phyloP scores from a whole-genome alignment of 768 basidiomycete genomes.

The Coprinopsis strossmayeri region DNA sequence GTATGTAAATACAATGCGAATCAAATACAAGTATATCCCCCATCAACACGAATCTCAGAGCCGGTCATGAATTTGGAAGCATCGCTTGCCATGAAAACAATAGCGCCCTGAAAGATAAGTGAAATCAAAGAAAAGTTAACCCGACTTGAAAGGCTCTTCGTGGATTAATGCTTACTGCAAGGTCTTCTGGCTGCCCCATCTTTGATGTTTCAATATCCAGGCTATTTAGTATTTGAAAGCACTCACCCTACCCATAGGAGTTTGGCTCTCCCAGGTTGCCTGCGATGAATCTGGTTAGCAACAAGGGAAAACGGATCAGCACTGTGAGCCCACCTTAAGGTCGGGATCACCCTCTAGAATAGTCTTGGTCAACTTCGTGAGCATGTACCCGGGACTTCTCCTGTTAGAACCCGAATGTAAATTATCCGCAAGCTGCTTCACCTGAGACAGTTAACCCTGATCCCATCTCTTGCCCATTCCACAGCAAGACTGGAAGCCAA shows the following conservation, averaged over 20 bases:
- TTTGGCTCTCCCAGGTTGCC: slow-evolving; percentile 80
- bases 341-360: slow-evolving; percentile 71
- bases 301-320: not conserved
- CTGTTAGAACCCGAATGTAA: not conserved
- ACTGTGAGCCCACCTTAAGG: slow-evolving; percentile 49
- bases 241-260: slow-evolving; percentile 80
- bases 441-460: slow-evolving; percentile 83
- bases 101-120: slow-evolving; percentile 52
- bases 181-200: slow-evolving; percentile 92
- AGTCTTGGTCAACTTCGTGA: slow-evolving; percentile 82
- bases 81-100: slow-evolving; percentile 88
- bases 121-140: slow-evolving; percentile 9
- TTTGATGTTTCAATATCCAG: slow-evolving; percentile 19
- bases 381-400: slow-evolving; percentile 85
- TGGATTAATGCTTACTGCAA: slow-evolving; percentile 49
- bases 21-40: slow-evolving; percentile 76
- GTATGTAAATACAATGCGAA: no score
- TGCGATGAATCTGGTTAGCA: slow-evolving; percentile 19
- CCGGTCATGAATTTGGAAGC: slow-evolving; percentile 90
- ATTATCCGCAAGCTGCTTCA: slow-evolving; percentile 16
- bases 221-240: not conserved
- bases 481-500: slow-evolving; percentile 91
- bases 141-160: no score
- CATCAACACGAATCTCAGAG: slow-evolving; percentile 78
- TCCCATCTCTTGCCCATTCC: slow-evolving; percentile 89